These are phyloP conservation scores for Eutrema heterophyllum DNA, from an alignment of 345 rosid genomes.

Conservation along the genomic window DNA sequence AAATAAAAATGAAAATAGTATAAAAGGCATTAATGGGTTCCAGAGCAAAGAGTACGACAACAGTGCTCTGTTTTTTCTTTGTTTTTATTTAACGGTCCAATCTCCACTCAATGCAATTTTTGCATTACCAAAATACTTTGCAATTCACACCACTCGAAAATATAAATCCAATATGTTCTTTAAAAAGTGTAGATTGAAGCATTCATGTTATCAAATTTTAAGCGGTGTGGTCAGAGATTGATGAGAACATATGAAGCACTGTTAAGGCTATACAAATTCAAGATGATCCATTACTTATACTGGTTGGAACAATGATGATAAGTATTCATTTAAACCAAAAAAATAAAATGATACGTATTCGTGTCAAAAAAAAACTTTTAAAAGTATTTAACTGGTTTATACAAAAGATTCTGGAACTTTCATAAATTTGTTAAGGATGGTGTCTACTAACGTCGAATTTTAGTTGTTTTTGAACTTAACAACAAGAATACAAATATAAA, in stretches of 20 bases:
- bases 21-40: constrained; percentile 11
- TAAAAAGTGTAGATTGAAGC: neutral
- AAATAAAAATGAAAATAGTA: neutral
- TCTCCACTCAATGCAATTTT: constrained; percentile 13
- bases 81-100: constrained; percentile 27
- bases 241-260: neutral
- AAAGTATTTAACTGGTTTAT: too few species aligned
- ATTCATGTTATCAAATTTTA: neutral
- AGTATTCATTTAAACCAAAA: too few species aligned
- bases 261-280: too few species aligned
- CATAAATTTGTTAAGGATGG: too few species aligned
- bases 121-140: neutral
- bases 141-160: neutral
- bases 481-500: too few species aligned
- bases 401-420: too few species aligned
- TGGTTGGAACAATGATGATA: too few species aligned
- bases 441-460: too few species aligned
- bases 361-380: too few species aligned
- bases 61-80: constrained; percentile 17
- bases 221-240: neutral
- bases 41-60: constrained; percentile 18
- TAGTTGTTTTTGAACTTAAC: too few species aligned
- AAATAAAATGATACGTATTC: too few species aligned
- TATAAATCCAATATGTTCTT: neutral
- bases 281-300: too few species aligned